These are phyloP conservation scores for Melaleuca alternifolia DNA, from an alignment of 345 rosid species.

Conservation along the genomic window DNA sequence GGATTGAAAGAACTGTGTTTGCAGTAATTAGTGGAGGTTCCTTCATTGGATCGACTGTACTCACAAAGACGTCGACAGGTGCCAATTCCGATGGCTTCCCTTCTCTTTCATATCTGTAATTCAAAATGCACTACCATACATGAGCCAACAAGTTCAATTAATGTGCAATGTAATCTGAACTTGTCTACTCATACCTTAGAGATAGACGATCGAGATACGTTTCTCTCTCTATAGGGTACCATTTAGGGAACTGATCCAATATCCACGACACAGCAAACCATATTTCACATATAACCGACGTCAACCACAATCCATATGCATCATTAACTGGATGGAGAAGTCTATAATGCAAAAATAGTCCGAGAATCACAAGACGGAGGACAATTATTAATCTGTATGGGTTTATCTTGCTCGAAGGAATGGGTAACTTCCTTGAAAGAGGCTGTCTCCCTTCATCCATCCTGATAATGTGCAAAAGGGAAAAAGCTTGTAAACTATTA, in stretches of 20 bases:
- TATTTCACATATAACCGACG: conserved; percentile 93
- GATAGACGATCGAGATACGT: conserved; percentile 94
- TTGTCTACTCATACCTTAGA: conserved; percentile 41
- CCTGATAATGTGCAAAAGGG: conserved; percentile 29
- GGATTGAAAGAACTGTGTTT: conserved; percentile 93
- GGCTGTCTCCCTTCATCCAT: conserved; percentile 99
- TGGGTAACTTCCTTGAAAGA: conserved; percentile 85
- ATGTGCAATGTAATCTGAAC: background rate
- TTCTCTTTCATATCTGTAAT: conserved; percentile 84
- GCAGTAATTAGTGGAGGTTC: conserved; percentile 99
- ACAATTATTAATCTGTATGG: conserved; percentile 84
- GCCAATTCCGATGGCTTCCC: conserved; percentile 91
- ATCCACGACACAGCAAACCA: conserved; percentile 99
- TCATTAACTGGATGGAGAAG: conserved; percentile 82
- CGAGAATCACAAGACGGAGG: conserved; percentile 80
- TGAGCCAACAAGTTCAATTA: background rate
- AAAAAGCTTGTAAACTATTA: background rate
- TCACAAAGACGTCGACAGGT: conserved; percentile 68
- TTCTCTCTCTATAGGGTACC: conserved; percentile 86
- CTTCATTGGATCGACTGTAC: conserved; percentile 97
- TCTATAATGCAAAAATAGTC: conserved; percentile 89
- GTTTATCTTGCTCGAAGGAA: conserved; percentile 93
- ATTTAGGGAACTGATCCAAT: conserved; percentile 97
- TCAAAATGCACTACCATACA: background rate
- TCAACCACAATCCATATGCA: conserved; percentile 94